These are phyloP conservation scores for Picea glauca DNA, from an alignment of 75 land plant genomes.

Conservation along the genomic window DNA sequence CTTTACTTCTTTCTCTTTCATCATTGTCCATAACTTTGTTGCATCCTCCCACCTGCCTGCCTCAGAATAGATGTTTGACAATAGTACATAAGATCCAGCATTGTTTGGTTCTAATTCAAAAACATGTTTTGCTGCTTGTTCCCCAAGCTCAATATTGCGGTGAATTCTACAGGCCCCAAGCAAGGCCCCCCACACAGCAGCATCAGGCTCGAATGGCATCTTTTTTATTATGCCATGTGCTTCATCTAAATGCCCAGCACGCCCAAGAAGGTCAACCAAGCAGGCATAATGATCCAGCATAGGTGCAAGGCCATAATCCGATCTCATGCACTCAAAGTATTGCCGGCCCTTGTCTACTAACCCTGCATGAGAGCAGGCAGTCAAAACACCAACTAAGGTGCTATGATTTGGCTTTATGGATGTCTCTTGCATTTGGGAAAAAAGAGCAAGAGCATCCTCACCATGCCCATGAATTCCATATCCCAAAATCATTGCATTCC, in stretches of 20 bases:
- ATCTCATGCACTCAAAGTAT: conserved; percentile 29
- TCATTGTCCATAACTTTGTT: conserved; percentile 14
- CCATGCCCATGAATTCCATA: conserved; percentile 49
- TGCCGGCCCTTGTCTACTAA: conserved; percentile 25
- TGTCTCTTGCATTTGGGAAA: conserved; percentile 29
- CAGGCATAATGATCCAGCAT: conserved; percentile 48
- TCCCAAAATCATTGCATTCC: conserved; percentile 71
- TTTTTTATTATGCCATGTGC: conserved; percentile 28
- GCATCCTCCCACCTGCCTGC: conserved; percentile 48
- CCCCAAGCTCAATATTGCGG: conserved; percentile 27
- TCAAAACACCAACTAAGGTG: conserved; percentile 44
- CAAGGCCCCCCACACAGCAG: conserved; percentile 30
- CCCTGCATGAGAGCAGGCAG: conserved; percentile 46
- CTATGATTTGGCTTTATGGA: conserved; percentile 34
- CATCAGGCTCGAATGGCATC: conserved; percentile 25
- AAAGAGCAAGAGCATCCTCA: conserved; percentile 39
- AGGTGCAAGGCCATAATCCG: conserved; percentile 21
- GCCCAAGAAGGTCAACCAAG: conserved; percentile 44
- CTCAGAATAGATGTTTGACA: conserved; percentile 40
- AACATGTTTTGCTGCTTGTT: conserved; percentile 23
- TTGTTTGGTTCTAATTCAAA: conserved; percentile 35
- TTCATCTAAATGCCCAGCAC: conserved; percentile 24
- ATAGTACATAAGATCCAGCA: conserved; percentile 19
- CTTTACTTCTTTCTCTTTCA: conserved; percentile 20
- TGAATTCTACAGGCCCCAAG: conserved; percentile 34